Evolutionary conservation across 2,329 filamentous ascomycete genomes (phyloP).

Genomic region (Xylaria sp.): DNA sequence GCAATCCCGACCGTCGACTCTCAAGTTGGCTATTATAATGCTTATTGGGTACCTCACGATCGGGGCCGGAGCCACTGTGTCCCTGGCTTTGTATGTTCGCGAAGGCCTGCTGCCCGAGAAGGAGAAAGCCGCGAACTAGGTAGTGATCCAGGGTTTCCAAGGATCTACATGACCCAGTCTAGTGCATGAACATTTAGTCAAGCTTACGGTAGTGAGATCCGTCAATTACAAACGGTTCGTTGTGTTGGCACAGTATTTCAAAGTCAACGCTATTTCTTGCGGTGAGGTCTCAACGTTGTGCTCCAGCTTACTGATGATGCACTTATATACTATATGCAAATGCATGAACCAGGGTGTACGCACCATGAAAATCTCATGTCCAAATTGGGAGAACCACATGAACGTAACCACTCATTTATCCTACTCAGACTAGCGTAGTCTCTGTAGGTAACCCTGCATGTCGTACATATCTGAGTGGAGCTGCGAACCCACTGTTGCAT

Average conservation of each 20-base stretch:
- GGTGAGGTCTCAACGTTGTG: constrained; percentile 22
- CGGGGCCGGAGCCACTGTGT: constrained; percentile 41
- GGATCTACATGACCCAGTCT: constrained; percentile 15
- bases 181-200: constrained; percentile 18
- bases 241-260: neutral
- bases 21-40: constrained; percentile 26
- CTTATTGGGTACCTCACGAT: constrained; percentile 36
- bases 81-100: constrained; percentile 40
- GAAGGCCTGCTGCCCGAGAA: constrained; percentile 36
- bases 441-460: constrained; percentile 23
- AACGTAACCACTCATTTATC: neutral
- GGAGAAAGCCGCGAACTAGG: constrained; percentile 21
- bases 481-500: constrained; percentile 17
- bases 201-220: constrained; percentile 1
- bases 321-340: constrained; percentile 22
- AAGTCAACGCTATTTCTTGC: constrained; percentile 21
- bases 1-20: constrained; percentile 16
- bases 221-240: neutral
- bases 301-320: constrained; percentile 21
- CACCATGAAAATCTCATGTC: neutral
- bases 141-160: constrained; percentile 7
- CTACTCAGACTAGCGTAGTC: neutral
- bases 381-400: neutral
- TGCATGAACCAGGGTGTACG: constrained; percentile 25
- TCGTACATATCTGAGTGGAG: constrained; percentile 26